Conservation (phyloP, 1,284 basidiomycete species). For the Tilletia setariae region DNA sequence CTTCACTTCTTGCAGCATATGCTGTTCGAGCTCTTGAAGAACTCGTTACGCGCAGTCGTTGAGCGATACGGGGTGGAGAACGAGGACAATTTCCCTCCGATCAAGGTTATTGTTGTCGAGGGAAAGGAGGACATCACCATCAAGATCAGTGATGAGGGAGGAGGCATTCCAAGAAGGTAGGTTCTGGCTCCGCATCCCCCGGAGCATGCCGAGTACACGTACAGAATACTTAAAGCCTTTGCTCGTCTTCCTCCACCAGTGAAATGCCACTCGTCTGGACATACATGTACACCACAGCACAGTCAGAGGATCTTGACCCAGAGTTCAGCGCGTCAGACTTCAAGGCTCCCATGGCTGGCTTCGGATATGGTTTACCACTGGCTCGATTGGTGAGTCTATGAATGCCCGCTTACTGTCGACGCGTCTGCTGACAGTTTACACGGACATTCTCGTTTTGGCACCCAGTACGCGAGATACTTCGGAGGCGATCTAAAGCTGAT, state of each 20-base stretch:
- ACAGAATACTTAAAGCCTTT: too few species aligned
- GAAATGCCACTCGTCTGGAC: conserved; percentile 97
- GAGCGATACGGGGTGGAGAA: conserved; percentile 82
- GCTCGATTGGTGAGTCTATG: conserved; percentile 70
- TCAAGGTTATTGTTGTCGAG: conserved; percentile 68
- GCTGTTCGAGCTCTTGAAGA: conserved; percentile 96
- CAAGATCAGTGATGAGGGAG: conserved; percentile 95
- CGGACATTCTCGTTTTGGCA: neutral
- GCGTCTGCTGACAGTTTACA: conserved; percentile 15
- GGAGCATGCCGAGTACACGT: too few species aligned
- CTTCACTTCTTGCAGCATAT: conserved; percentile 65
- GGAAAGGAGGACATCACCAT: conserved; percentile 83
- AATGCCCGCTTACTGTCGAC: neutral
- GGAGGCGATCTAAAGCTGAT: conserved; percentile 94
- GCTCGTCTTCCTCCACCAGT: conserved; percentile 46
- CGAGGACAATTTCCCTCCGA: conserved; percentile 67
- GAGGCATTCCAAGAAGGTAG: conserved; percentile 77
- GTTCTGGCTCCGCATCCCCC: neutral
- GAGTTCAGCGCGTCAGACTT: conserved; percentile 88
- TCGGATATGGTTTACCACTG: conserved; percentile 65
- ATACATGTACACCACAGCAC: conserved; percentile 97
- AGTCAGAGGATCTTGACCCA: conserved; percentile 77
- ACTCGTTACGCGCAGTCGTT: conserved; percentile 93
- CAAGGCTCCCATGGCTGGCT: conserved; percentile 97
- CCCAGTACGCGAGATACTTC: conserved; percentile 82